phyloP scores from a whole-genome alignment of 768 basidiomycete genomes.

The Mycena chlorophos region DNA sequence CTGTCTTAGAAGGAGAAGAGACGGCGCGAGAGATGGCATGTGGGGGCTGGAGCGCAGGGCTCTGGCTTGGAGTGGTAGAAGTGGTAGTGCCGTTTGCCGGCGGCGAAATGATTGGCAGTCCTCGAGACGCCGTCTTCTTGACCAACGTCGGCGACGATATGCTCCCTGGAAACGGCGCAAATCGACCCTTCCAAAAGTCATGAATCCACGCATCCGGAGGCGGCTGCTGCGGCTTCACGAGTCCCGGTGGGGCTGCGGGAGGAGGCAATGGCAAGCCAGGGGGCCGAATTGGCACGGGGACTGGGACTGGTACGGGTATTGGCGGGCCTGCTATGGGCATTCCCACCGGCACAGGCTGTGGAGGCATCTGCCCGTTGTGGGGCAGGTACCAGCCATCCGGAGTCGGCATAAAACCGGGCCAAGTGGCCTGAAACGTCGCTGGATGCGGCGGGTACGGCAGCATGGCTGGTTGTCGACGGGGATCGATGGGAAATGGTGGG shows the following conservation, averaged over 20 bases:
- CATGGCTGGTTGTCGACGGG: not conserved
- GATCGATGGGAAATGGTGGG: not conserved
- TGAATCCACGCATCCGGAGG: slow-evolving; percentile 26
- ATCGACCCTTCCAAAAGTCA: slow-evolving; percentile 42
- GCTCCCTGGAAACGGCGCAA: slow-evolving; percentile 45
- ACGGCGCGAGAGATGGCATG: slow-evolving; percentile 5
- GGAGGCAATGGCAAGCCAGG: slow-evolving; percentile 1
- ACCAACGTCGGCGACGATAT: slow-evolving; percentile 36
- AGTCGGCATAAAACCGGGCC: slow-evolving; percentile 1
- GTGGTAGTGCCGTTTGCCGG: slow-evolving; percentile 5
- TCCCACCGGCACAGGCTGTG: not conserved
- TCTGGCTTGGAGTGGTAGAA: not conserved
- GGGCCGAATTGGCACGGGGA: not conserved
- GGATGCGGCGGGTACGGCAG: not conserved
- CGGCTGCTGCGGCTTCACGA: not conserved
- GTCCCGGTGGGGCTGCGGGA: not conserved
- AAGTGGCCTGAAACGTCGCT: too few species aligned
- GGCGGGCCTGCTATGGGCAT: too few species aligned
- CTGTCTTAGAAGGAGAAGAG: not conserved
- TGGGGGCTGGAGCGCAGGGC: not conserved
- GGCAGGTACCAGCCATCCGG: slow-evolving; percentile 21
- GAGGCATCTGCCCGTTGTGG: not conserved
- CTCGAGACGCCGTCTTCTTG: slow-evolving; percentile 21
- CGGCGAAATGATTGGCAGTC: slow-evolving; percentile 20
- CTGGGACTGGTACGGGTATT: not conserved